phyloP scores from a whole-genome alignment of 1,139 yeast genomes.

The Torulaspora pretoriensis region DNA sequence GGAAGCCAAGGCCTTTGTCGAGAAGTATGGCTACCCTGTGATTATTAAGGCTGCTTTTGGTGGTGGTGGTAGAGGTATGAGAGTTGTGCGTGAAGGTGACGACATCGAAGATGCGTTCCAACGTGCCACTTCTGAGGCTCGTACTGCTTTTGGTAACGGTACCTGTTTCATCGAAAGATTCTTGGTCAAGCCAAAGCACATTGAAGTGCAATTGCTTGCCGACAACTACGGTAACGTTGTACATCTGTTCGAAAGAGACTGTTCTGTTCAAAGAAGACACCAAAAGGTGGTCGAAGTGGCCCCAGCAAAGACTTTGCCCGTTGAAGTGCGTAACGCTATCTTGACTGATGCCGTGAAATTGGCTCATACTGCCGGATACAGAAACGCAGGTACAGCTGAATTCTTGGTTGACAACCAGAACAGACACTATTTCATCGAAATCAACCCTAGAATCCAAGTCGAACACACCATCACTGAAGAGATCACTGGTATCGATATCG shows the following conservation, averaged over 20 bases:
- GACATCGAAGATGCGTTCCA: slow-evolving; percentile 85
- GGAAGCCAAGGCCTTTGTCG: slow-evolving; percentile 77
- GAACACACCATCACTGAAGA: slow-evolving; percentile 99
- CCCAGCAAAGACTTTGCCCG: slow-evolving; percentile 91
- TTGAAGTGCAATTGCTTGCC: slow-evolving; percentile 94
- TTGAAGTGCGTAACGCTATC: slow-evolving; percentile 80
- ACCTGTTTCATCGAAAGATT: slow-evolving; percentile 97
- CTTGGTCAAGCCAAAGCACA: slow-evolving; percentile 92
- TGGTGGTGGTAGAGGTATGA: slow-evolving; percentile 99
- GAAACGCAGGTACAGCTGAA: slow-evolving; percentile 99
- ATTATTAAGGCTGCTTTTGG: slow-evolving; percentile 98
- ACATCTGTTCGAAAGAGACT: slow-evolving; percentile 95
- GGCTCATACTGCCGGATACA: slow-evolving; percentile 82
- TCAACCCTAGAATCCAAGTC: slow-evolving; percentile 97
- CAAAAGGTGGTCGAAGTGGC: slow-evolving; percentile 99
- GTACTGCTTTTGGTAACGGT: slow-evolving; percentile 94
- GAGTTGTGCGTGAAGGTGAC: slow-evolving; percentile 97
- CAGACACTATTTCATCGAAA: slow-evolving; percentile 96
- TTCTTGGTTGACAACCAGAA: slow-evolving; percentile 89
- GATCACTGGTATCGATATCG: slow-evolving; percentile 96
- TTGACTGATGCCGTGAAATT: slow-evolving; percentile 90
- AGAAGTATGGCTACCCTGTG: slow-evolving; percentile 86
- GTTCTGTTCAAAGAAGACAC: slow-evolving; percentile 98
- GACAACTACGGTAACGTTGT: slow-evolving; percentile 93
- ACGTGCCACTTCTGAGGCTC: slow-evolving; percentile 93